Base-by-base conservation (phyloP, 1,139 yeast species). In the Debaryomyces nepalensis region DNA sequence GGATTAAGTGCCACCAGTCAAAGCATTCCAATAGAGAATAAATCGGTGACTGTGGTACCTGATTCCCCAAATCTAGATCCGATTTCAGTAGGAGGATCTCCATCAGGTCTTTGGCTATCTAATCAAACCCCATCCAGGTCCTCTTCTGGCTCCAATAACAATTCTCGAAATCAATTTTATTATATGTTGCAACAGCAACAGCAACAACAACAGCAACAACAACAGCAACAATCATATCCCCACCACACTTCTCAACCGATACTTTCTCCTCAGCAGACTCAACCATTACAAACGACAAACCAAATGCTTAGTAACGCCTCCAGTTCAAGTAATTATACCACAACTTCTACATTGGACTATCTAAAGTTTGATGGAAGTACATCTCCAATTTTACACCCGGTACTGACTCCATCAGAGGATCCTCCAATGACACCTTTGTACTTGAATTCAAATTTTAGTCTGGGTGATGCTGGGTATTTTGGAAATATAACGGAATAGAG, bases 51-150 rank as follows among this genome's bases (percentile, higher is more conserved):
- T 7, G 48, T 43, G 5, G 60, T 63, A 3, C 82, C 84, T 0
- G 81, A 75, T 45, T 76, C 81, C 2, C 84, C 84, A 1, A 68
- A 65, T 45, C 59, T 79, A 44, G 74, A 68, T 42, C 83, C 84
- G 2, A 68, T 75, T 0, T 77, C 82, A 2, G 41, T 79, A 14
- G 77, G 77, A 2, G 81, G 79, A 1, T 77, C 82, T 2, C 84
- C 84, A 1, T 77, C 82, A 4, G 58, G 79, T 37, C 77, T 79
- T 49, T 75, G 80, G 73, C 59, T 79, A 32, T 66, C 74, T 14
- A 70, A 76, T 16, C 77, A 75, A 43, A 76, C 82, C 0, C 83
- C 83, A 1, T 82, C 84, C 5, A 48, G 63, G 26, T 59, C 68
- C 2, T 41, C 61, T 54, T 11, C 54, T n/a, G 53, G 51, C 4